phyloP scores from a whole-genome alignment of 2,329 filamentous ascomycete genomes.

The Xylariaceae sp. region DNA sequence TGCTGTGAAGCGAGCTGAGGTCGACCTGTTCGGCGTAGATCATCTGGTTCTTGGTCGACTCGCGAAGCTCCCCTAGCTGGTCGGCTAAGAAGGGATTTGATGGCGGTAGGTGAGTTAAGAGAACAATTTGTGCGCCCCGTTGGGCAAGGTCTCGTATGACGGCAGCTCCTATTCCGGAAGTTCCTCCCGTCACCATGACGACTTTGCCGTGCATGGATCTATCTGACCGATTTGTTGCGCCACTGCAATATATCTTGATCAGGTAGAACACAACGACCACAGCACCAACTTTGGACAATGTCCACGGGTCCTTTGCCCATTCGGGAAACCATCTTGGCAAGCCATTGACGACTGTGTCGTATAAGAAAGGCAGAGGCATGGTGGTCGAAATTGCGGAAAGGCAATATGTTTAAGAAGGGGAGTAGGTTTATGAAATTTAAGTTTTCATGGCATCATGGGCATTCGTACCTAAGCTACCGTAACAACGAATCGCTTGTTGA shows the following conservation, averaged over 20 bases:
- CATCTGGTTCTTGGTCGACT: constrained; percentile 78
- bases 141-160: constrained; percentile 76
- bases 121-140: constrained; percentile 87
- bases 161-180: constrained; percentile 86
- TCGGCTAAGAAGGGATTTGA: constrained; percentile 90
- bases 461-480: not conserved
- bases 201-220: constrained; percentile 92
- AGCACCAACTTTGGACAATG: constrained; percentile 49
- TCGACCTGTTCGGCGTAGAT: constrained; percentile 97
- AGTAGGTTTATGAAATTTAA: not conserved
- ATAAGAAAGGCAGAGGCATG: constrained; percentile 54
- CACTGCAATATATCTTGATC: constrained; percentile 78
- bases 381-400: constrained; percentile 4
- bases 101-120: constrained; percentile 83
- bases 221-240: constrained; percentile 76
- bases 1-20: constrained; percentile 83
- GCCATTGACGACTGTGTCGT: constrained; percentile 55
- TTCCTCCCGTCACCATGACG: constrained; percentile 91
- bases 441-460: constrained; percentile 8
- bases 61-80: constrained; percentile 87
- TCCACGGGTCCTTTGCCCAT: constrained; percentile 47
- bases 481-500: not conserved
- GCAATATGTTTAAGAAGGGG: not conserved
- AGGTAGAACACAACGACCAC: constrained; percentile 50
- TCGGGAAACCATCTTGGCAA: constrained; percentile 56